A percentile compares a stretch with the other conserved stretches of the same genome.
These are phyloP conservation scores for Prunus campanulata DNA, from an alignment of 306 rosid species.

Conservation along the genomic window DNA sequence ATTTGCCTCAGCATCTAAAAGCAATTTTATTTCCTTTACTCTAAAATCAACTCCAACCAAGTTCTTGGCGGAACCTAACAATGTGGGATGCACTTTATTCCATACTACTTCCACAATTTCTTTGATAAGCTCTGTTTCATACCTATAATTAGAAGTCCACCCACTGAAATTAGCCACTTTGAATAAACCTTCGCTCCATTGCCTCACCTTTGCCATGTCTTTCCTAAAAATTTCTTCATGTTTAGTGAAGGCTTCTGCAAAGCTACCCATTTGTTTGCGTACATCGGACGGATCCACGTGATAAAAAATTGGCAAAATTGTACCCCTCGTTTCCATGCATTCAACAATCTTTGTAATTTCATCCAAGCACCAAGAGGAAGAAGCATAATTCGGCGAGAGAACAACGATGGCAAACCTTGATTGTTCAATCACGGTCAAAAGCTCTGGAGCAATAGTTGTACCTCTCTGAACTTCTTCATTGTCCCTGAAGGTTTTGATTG, in stretches of 20 bases:
- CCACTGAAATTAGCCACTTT: constrained; percentile 5
- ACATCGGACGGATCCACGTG: not conserved
- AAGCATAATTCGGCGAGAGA: no score
- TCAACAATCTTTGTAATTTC: no score
- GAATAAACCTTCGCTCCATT: constrained; percentile 8
- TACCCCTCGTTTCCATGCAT: no score
- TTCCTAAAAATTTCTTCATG: not conserved
- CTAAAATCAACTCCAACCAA: not conserved
- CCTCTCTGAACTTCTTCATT: no score
- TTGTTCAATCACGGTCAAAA: no score
- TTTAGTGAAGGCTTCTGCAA: no score
- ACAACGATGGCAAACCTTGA: no score
- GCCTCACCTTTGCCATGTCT: not conserved
- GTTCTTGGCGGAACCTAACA: not conserved
- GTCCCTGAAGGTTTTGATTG: no score
- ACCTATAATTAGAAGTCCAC: not conserved
- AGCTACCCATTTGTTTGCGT: not conserved
- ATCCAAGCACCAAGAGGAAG: no score
- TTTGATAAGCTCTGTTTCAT: not conserved
- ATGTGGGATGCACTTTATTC: constrained; percentile 1
- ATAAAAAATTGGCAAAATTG: no score
- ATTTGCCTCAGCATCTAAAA: not conserved
- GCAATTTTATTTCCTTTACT: not conserved
- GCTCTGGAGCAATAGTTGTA: no score
- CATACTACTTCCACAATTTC: not conserved